These are phyloP conservation scores for Exophiala sp. DNA, from an alignment of 2,329 filamentous ascomycete species.

Conservation along the genomic window DNA sequence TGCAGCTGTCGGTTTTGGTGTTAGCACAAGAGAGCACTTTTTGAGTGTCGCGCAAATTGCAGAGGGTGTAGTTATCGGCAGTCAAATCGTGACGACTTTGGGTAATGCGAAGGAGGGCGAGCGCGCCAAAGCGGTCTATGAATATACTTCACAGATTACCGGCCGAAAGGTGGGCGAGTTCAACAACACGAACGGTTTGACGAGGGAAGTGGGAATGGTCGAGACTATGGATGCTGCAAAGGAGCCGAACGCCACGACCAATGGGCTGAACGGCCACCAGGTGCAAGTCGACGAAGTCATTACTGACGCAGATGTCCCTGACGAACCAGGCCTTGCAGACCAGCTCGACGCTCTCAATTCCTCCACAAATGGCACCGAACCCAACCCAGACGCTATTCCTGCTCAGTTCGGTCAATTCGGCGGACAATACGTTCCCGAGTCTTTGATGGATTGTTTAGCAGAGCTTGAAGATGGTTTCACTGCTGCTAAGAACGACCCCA, in stretches of 20 bases:
- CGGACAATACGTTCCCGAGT: conserved; percentile 95
- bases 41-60: conserved; percentile 76
- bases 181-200: conserved; percentile 43
- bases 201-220: conserved; percentile 66
- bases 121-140: conserved; percentile 69
- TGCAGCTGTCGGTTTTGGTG: conserved; percentile 89
- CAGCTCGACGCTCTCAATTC: conserved; percentile 76
- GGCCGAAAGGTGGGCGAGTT: conserved; percentile 51
- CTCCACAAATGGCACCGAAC: conserved; percentile 43
- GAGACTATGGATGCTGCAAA: conserved; percentile 63
- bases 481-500: conserved; percentile 76
- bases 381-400: conserved; percentile 59
- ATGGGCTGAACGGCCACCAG: conserved; percentile 34
- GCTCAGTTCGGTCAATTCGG: conserved; percentile 93
- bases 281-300: conserved; percentile 68
- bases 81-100: conserved; percentile 84
- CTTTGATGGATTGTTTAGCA: conserved; percentile 91
- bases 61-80: conserved; percentile 94
- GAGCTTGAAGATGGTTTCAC: conserved; percentile 91
- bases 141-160: conserved; percentile 77
- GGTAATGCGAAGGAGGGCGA: conserved; percentile 64
- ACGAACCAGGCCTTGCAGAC: conserved; percentile 69
- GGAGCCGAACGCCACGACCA: conserved; percentile 53
- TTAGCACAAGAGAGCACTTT: conserved; percentile 94
- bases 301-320: conserved; percentile 52